Evolutionary conservation across 441 rosid genomes (phyloP), one percentile per base, ranked within the genome.

Genomic region (Populus hybrid): DNA sequence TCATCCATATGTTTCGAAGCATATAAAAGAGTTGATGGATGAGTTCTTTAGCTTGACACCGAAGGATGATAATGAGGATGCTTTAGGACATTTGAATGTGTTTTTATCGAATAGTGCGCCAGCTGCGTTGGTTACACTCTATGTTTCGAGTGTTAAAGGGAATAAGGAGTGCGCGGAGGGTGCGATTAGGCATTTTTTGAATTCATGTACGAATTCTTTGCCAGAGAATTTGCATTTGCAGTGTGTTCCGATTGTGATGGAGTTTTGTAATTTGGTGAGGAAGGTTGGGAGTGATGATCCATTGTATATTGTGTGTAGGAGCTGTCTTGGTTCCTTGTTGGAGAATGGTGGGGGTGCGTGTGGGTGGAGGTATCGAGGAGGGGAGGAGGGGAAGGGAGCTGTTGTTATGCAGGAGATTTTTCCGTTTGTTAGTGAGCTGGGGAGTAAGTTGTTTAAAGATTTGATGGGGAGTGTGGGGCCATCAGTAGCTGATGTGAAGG

Each of bases 241-340:
- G 75, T 91, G 91, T 75, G 87, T 88, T 9, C 91, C 95, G 0
- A 80, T 89, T 33, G 92, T 95, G 68, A 82, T 94, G 73, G 92
- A 91, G 83, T 93, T 95, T 31, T 91, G 97, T 88, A 89, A 87
- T 79, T 82, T 91, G 83, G 93, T 95, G 75, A 89, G 92, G 80
- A 85, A 80, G 76, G 75, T 77, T 80, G 83, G 80, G 75, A 78
- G 78, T 59, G 84, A 86, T 38, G 88, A 90, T 53, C 83, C 88
- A 53, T 86, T 95, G 29, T 95, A 95, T 81, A 63, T 72, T 31
- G 75, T 78, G 9, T 94, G 94, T 80, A 95, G 97, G 82, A 87
- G 84, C 78, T 79, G 90, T 26, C 83, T 94, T 35, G 94, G 90
- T 6, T 76, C 87, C 0, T 81, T 29, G 31, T 29, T 29, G 31